Conservation (phyloP, 176 grass and related monocot species). For the Oryza brachyantha region DNA sequence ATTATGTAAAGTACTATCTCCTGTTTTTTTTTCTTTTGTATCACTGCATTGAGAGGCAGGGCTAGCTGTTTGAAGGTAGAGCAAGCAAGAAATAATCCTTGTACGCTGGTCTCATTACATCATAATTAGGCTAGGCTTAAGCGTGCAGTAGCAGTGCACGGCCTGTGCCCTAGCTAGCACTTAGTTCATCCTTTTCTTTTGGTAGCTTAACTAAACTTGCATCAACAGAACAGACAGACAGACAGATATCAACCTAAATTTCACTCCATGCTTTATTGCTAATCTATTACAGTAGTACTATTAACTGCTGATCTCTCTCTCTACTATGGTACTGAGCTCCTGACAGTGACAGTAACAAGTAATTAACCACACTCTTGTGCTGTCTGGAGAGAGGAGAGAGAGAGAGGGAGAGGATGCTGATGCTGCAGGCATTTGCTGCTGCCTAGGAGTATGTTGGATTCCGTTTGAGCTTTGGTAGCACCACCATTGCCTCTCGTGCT, state of each 20-base stretch:
- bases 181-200: neutral
- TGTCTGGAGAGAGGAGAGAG: neutral
- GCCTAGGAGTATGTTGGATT: neutral
- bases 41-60: no score
- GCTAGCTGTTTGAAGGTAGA: neutral
- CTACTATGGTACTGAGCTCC: neutral
- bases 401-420: neutral
- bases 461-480: neutral
- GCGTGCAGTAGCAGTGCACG: neutral
- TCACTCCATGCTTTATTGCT: neutral
- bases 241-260: neutral
- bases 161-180: neutral
- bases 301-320: neutral
- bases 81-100: neutral
- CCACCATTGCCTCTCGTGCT: no score
- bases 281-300: no score
- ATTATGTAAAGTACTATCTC: no score
- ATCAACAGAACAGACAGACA: neutral
- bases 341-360: neutral
- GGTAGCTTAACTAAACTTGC: neutral
- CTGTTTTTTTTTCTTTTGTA: no score
- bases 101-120: neutral
- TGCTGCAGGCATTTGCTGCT: neutral
- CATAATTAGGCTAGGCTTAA: neutral
- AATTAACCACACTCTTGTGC: neutral